Evolutionary conservation across 177 flowering plant genomes (phyloP).

Genomic region (Vitis hybrid): DNA sequence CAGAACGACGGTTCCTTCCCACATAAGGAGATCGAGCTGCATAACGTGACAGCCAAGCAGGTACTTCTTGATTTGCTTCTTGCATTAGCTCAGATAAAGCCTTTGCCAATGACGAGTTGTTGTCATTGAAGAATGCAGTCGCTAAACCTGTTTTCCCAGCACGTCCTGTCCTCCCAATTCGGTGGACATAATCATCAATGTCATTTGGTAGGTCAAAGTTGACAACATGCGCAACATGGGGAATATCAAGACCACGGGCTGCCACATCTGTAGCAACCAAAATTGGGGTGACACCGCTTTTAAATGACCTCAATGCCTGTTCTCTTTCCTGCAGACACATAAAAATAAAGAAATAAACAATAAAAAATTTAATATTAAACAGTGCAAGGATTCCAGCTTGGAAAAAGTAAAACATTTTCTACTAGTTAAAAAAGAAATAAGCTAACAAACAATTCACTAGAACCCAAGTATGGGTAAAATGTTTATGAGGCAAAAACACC

Average conservation of each 20-base stretch:
- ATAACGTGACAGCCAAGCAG: slow-evolving; percentile 56
- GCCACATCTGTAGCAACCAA: slow-evolving; percentile 79
- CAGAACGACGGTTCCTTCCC: slow-evolving; percentile 46
- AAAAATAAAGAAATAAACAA: neutral
- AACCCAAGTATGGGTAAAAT: neutral
- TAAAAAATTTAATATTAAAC: neutral
- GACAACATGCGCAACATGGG: slow-evolving; percentile 65
- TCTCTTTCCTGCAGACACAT: slow-evolving; percentile 57
- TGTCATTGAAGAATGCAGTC: slow-evolving; percentile 71
- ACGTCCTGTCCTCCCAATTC: slow-evolving; percentile 71
- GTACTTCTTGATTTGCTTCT: slow-evolving; percentile 71
- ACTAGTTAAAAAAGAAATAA: neutral
- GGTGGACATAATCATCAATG: slow-evolving; percentile 71
- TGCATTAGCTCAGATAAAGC: slow-evolving; percentile 61
- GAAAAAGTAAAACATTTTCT: neutral
- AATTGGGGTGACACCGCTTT: slow-evolving; percentile 62
- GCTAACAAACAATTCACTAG: neutral
- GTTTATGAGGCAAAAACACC: too few species aligned
- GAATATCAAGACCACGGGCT: slow-evolving; percentile 73
- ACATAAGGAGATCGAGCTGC: slow-evolving; percentile 44
- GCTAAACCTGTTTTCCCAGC: slow-evolving; percentile 70
- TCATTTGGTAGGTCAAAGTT: slow-evolving; percentile 73
- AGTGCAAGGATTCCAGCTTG: neutral
- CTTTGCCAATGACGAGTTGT: slow-evolving; percentile 51
- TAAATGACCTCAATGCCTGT: slow-evolving; percentile 57